phyloP scores from a whole-genome alignment of 2,329 filamentous ascomycete genomes.

The Zymoseptoria brevis region DNA sequence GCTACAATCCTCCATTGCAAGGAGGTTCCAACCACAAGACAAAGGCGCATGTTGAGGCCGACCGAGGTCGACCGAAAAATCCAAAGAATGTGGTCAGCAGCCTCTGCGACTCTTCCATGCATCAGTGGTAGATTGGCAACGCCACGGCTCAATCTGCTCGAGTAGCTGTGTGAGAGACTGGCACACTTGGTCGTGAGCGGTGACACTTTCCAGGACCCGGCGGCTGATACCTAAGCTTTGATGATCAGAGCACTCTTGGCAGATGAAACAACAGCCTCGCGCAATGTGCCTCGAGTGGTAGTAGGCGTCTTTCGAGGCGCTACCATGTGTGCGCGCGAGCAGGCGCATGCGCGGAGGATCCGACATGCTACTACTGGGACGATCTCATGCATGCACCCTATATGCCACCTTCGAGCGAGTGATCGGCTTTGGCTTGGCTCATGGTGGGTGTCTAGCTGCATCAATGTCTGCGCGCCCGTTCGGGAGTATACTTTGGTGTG shows the following conservation, averaged over 20 bases:
- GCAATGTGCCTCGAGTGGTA: background rate
- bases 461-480: slow-evolving; percentile 6
- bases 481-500: background rate
- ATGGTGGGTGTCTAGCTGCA: slow-evolving; percentile 6
- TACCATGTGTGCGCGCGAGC: background rate
- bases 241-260: background rate
- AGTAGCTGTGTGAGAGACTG: background rate
- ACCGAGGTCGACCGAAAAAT: background rate
- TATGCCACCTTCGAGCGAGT: slow-evolving; percentile 1
- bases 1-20: background rate
- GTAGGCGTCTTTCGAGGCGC: background rate
- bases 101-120: background rate
- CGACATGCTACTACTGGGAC: background rate
- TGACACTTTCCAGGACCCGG: background rate
- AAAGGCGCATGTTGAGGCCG: background rate
- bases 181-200: background rate
- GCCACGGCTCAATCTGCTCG: background rate
- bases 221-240: background rate
- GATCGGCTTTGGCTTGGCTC: slow-evolving; percentile 11
- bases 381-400: background rate
- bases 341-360: background rate
- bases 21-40: background rate
- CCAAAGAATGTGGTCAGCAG: background rate
- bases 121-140: background rate
- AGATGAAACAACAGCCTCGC: background rate